Evolutionary conservation across 2,329 filamentous ascomycete species (phyloP).

Genomic region (Phaeosphaeriaceae sp.): DNA sequence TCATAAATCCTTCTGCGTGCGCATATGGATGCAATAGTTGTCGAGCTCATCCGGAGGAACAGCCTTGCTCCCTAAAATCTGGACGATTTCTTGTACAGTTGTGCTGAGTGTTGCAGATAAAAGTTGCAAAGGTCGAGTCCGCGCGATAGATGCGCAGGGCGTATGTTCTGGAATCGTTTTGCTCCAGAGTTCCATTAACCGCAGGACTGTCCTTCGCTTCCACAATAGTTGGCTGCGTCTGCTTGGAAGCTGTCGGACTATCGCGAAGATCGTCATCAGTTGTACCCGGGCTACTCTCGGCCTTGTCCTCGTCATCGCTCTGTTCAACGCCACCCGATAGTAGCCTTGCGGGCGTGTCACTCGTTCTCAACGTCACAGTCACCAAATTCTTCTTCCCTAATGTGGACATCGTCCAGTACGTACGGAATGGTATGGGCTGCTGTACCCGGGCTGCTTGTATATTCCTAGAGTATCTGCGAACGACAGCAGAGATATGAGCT

Average conservation of each 20-base stretch:
- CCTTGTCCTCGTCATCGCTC: not conserved
- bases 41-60: slow-evolving; percentile 88
- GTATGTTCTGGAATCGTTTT: slow-evolving; percentile 77
- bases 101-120: slow-evolving; percentile 87
- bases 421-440: not conserved
- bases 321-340: not conserved
- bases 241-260: no score
- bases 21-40: slow-evolving; percentile 95
- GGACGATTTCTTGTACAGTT: slow-evolving; percentile 84
- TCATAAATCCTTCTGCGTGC: slow-evolving; percentile 86
- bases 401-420: not conserved
- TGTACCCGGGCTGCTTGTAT: no score
- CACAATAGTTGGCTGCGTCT: not conserved
- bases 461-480: no score
- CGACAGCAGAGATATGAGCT: not conserved
- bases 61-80: slow-evolving; percentile 92
- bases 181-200: slow-evolving; percentile 24
- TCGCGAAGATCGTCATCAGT: no score
- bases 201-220: not conserved
- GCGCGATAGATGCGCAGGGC: slow-evolving; percentile 95
- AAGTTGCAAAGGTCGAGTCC: slow-evolving; percentile 91
- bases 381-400: not conserved
- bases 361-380: not conserved
- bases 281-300: no score
- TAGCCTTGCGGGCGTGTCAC: not conserved